Base-by-base conservation (phyloP, 306 rosid genomes). In the Styphnolobium japonicum region DNA sequence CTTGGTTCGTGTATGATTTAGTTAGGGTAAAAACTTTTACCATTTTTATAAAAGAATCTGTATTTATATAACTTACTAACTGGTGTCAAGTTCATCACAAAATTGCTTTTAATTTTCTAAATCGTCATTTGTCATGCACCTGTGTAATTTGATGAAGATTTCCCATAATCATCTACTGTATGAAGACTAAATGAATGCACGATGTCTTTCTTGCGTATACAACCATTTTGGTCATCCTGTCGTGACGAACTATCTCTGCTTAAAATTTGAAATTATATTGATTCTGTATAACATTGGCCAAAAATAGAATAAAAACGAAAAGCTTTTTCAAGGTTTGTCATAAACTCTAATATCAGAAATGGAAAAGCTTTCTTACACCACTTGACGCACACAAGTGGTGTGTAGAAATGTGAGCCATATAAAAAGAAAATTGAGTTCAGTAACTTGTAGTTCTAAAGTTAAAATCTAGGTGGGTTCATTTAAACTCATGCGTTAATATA, bases 1-100 rank as follows among this genome's bases (percentile, higher is more conserved):
- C 53, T 11, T 37, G 58, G 9, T 65, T 77, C 42, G 16, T 80
- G 83, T 73, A 80, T 76, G 81, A 67, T 72, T 67, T 81, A 67
- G 84, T 77, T 77, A 83, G 76, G 40, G 40, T 49, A 58, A 67
- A 34, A 31, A 72, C 64, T 75, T 43, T 16, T 11, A 22, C 36
- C 71, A 63, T 51, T 76, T 63, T 70, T 70, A 49, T 40, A 34
- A 61, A 48, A 75, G n/a, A 3, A 62, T 63, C 10, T 69, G 76
- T 80, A 71, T 56, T 76, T 10, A 65, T 63, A 46, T 66, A 29
- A 29, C 18, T 71, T 48, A 42, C 42, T 68, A 69, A 33, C 71
- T 33, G 49, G 33, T 48, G 53, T 31, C 73, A 16, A 45, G 75
- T 71, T 81, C 37, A 33, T 31, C 71, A 56, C 67, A 27, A 31